Base-by-base conservation (phyloP, 257 asterid species). In the Euphrasia confusa region DNA sequence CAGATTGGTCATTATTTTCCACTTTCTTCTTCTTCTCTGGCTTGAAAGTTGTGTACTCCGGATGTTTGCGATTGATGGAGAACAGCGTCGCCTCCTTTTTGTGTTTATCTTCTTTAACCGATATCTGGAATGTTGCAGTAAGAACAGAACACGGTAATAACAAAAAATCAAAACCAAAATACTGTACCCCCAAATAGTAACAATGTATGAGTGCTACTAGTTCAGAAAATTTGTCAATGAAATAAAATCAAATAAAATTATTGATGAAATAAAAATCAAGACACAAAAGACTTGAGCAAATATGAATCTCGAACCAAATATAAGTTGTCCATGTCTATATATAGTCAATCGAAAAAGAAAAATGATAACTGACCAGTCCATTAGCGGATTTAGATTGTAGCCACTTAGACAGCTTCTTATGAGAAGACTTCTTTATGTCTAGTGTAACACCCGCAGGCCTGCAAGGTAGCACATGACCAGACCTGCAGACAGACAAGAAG, bases 321-420 rank as follows among this genome's bases (percentile, higher is more conserved):
- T 11, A 49, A 14, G 26, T 13, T 17, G 60, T 21, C 63, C 47
- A 60, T 28, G 27, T 53, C 54, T 49, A 49, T 30, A 65, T 24
- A 17, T 33, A 56, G 62, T 47, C 48, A 39, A 66, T 52, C 33
- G 52, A 68, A 21, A 58, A 33, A 13, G 59, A 35, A 49, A 58
- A 27, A 14, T 28, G 27, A 49, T 57, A 47, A 53, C 84, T 70
- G 64, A 92, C 97, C 90, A 86, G 82, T 58, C 94, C 94, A 39
- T 69, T 58, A 62, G 81, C 78, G 33, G 94, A 72, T 78, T 79
- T 89, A 37, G 95, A 84, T 81, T 83, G 99, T 66, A 92, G 78
- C 99, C 97, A 92, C 79, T 92, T 92, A 61, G 99, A 84, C 64
- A 92, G 73, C 79, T 92, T 92, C 95, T 87, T 92, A 82, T 80